These are phyloP conservation scores for Calonectria pseudoreteaudii DNA, from an alignment of 2,329 filamentous ascomycete species.

Conservation along the genomic window DNA sequence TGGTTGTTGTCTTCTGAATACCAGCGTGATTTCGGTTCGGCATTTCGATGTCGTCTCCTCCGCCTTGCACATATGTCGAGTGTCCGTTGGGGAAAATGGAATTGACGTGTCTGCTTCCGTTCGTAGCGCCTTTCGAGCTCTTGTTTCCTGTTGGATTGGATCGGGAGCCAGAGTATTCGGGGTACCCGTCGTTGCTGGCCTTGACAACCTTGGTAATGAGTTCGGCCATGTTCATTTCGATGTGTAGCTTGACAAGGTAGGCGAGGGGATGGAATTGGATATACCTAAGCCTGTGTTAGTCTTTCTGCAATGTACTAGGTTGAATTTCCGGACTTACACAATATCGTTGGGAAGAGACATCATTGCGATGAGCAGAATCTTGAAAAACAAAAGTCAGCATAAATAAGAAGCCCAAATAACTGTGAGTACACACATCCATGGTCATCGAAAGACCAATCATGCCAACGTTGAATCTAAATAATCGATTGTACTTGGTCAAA, in stretches of 20 bases:
- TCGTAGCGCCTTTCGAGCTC: conserved; percentile 16
- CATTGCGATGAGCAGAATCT: conserved; percentile 45
- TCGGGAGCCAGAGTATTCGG: conserved; percentile 38
- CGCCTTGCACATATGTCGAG: conserved; percentile 38
- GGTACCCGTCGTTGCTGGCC: conserved; percentile 38
- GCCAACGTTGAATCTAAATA: conserved; percentile 52
- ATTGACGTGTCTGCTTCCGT: conserved; percentile 21
- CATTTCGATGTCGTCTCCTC: conserved; percentile 36
- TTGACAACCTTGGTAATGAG: conserved; percentile 57
- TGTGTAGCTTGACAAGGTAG: conserved; percentile 65
- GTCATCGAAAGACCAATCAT: conserved; percentile 47
- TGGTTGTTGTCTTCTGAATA: conserved; percentile 43
- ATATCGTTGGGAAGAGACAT: conserved; percentile 47
- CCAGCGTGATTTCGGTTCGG: conserved; percentile 23
- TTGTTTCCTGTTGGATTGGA: conserved; percentile 33
- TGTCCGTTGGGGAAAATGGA: conserved; percentile 41
- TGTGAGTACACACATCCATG: conserved; percentile 38
- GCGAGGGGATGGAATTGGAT: conserved; percentile 64
- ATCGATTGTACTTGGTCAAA: conserved; percentile 59
- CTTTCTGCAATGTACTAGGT: neutral
- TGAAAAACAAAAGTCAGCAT: conserved; percentile 1
- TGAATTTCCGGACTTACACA: conserved; percentile 38
- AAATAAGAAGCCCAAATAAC: rapidly evolving
- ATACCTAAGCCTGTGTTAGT: conserved; percentile 38
- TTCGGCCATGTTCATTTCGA: conserved; percentile 65